Base-by-base conservation (phyloP, 169 alveolate genomes). In the Babesia ovis region DNA sequence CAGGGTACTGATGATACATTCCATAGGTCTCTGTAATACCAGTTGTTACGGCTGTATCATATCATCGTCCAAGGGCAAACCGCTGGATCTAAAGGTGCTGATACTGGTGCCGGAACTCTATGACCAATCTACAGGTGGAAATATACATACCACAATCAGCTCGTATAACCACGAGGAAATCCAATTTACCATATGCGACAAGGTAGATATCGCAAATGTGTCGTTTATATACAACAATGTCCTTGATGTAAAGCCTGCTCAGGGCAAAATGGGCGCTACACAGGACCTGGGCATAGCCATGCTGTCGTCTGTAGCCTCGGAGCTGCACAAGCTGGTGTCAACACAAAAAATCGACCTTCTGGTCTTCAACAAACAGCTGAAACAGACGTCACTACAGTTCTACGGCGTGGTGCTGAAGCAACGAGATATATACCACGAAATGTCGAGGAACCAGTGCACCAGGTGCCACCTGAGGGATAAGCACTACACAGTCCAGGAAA, bases 391-490 rank as follows among this genome's bases (percentile, higher is more conserved):
- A 31, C 51, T 88, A 56, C 90, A 85, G 76, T 83, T 80, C 39
- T 90, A 86, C 39, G 90, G 81, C 37, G 88, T 74, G 34, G 69
- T 90, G 22, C 68, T 90, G 29, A 85, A 84, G 11, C 91, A 84
- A 48, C 62, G 90, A 23, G 94, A 90, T 55, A 80, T 84, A 66
- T 79, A 81, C 60, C 86, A 79, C 53, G 58, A 55, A 31, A 27
- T 86, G 74, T 55, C 86, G 58, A 29, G 57, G 35, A 84, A 85
- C 34, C 66, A 56, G 48, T 90, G 94, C 57, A 82, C 82, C 32
- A 73, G 70, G 45, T 90, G 94, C 67, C 86, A 72, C 55, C 70
- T 90, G 67, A 64, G 77, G 76, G 93, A 90, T 55, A 71, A 85
- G 64, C 94, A 90, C 77, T 90, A 77, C 51, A 81, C 85, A 41